Conservation (phyloP, 1,139 yeast genomes). For the Blastobotrys proliferans region DNA sequence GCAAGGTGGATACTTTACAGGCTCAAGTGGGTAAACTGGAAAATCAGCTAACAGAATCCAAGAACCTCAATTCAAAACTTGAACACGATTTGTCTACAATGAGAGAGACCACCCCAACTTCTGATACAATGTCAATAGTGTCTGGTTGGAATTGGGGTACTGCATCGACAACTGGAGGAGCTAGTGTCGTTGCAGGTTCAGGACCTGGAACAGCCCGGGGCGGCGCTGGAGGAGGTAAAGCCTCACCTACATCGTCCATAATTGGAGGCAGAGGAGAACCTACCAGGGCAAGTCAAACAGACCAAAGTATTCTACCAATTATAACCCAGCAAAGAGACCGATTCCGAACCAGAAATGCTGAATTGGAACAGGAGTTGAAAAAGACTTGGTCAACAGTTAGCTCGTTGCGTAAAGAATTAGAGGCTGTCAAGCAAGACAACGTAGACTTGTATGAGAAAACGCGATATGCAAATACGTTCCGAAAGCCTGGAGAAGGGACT, state of each 20-base stretch:
- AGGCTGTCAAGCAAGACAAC: conserved; percentile 65
- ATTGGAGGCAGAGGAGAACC: conserved; percentile 24
- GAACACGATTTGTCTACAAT: conserved; percentile 58
- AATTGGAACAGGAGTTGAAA: conserved; percentile 76
- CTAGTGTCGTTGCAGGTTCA: not conserved
- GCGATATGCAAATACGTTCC: conserved; percentile 55
- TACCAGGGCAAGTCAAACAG: not conserved
- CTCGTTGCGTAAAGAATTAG: conserved; percentile 63
- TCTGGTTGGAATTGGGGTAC: conserved; percentile 33
- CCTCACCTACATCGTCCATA: conserved; percentile 38
- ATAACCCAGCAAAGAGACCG: conserved; percentile 93
- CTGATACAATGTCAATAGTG: conserved; percentile 49
- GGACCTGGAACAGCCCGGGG: not conserved
- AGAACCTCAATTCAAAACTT: conserved; percentile 51
- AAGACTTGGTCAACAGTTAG: conserved; percentile 50
- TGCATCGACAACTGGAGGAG: conserved; percentile 1
- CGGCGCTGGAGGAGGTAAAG: conserved; percentile 28
- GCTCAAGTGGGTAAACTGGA: conserved; percentile 40
- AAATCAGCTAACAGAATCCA: conserved; percentile 37
- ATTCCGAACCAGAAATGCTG: conserved; percentile 74
- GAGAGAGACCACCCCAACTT: conserved; percentile 33
- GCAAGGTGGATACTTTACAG: conserved; percentile 43
- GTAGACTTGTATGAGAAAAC: conserved; percentile 76
- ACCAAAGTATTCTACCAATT: conserved; percentile 66
- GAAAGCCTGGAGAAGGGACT: conserved; percentile 12